phyloP scores from a whole-genome alignment of 441 rosid species.

The Gossypium gossypioides region DNA sequence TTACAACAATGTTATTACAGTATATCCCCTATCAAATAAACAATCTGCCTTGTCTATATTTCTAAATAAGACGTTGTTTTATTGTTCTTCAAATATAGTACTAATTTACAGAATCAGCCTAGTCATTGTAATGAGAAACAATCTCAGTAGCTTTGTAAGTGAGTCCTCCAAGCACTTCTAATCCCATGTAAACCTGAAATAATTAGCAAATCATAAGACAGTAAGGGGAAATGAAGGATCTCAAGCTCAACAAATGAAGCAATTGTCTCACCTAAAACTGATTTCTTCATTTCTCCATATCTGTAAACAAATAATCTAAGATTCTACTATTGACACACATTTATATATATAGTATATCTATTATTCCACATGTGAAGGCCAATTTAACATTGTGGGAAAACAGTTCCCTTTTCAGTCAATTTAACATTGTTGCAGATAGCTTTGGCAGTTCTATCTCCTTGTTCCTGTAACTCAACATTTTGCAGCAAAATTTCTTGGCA shows the following conservation, averaged over 20 bases:
- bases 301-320: background rate
- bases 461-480: slow-evolving; percentile 24
- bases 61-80: background rate
- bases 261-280: background rate
- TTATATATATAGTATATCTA: background rate
- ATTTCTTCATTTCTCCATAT: background rate
- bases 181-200: background rate
- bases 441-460: slow-evolving; percentile 21
- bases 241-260: background rate
- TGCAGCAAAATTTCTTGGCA: slow-evolving; percentile 49
- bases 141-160: background rate
- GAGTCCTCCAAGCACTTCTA: background rate
- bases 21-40: background rate
- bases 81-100: background rate
- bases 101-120: slow-evolving; percentile 1
- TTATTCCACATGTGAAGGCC: background rate
- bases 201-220: background rate
- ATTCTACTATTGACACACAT: background rate
- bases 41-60: background rate
- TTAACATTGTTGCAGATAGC: slow-evolving; percentile 50
- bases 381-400: slow-evolving; percentile 40
- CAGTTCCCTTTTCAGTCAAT: slow-evolving; percentile 27
- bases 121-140: background rate
- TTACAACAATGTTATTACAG: slow-evolving; percentile 1
- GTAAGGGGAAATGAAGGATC: background rate